Base-by-base conservation (phyloP, 148 eudicot genomes). In the Amaranthus palmeri region DNA sequence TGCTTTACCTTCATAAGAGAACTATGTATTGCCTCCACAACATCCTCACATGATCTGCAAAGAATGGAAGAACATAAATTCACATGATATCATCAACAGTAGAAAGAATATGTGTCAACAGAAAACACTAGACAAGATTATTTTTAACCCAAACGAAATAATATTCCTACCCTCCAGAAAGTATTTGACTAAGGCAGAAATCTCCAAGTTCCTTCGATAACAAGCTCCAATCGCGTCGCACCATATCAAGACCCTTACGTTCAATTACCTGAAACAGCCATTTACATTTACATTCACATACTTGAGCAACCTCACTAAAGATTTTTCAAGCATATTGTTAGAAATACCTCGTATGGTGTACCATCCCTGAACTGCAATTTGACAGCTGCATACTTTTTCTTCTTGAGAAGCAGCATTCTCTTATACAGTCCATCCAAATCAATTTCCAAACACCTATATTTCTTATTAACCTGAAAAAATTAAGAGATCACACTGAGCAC, bases 181-280 rank as follows among this genome's bases (percentile, higher is more conserved):
- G 81, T 77, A 96, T 96, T 76, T 96, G 96, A 85, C 82, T 74
- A 63, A 96, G 85, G 78, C 99, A 96, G 80, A 88, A 96, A 79
- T 92, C 96, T 60, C 99, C 99, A 60, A 88, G 57, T 74, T 96
- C 96, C 86, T 92, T 96, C 56, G 99, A 85, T 76, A 96, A 77
- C 82, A 96, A 81, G 57, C 99, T 96, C 99, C 99, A 96, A 80
- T 96, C 99, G 81, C 99, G 97, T 12, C 99, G 96, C 61, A 96
- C 99, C 88, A 96, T 96, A 76, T 96, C 99, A 77, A 96, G 97
- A 77, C 99, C 99, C 82, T 95, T 95, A 44, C 93, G 86, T 81
- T 96, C 99, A 79, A 87, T 92, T 72, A 81, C 88, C 99, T 96
- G 76, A 51, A 72, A 45, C 69, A 56, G 66, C 64, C 73, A 76